These are phyloP conservation scores for Hanseniaspora sp. DNA, from an alignment of 1,139 yeast species.

Conservation along the genomic window DNA sequence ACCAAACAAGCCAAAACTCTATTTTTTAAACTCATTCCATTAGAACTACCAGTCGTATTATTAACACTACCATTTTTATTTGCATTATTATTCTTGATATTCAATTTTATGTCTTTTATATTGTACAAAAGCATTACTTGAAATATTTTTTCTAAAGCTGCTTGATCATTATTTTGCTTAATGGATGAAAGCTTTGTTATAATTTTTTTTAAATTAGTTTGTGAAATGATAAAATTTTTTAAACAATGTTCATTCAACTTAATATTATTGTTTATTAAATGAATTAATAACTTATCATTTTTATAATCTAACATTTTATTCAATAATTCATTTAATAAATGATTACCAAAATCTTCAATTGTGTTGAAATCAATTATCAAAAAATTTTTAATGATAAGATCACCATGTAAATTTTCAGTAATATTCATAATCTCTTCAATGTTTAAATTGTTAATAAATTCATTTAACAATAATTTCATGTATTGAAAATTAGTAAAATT, in stretches of 20 bases:
- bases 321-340: conserved; percentile 5
- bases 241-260: conserved; percentile 2
- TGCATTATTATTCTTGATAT: conserved; percentile 1
- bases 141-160: not conserved
- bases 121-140: conserved; percentile 9
- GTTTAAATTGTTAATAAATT: conserved; percentile 9
- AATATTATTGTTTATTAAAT: conserved; percentile 7
- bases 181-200: conserved; percentile 3
- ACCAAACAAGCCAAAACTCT: conserved; percentile 10
- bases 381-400: conserved; percentile 6
- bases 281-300: not conserved
- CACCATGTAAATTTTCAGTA: not conserved
- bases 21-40: conserved; percentile 9
- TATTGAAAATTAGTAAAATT: conserved; percentile 4
- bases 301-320: not conserved
- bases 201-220: conserved; percentile 8
- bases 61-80: not conserved
- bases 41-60: not conserved
- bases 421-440: conserved; percentile 8
- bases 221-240: conserved; percentile 9
- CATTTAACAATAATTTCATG: conserved; percentile 11
- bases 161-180: conserved; percentile 4
- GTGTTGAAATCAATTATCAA: conserved; percentile 12
- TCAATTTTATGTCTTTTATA: conserved; percentile 12
- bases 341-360: conserved; percentile 13